phyloP scores from a whole-genome alignment of 345 rosid species.

The Euphorbia tirucalli region DNA sequence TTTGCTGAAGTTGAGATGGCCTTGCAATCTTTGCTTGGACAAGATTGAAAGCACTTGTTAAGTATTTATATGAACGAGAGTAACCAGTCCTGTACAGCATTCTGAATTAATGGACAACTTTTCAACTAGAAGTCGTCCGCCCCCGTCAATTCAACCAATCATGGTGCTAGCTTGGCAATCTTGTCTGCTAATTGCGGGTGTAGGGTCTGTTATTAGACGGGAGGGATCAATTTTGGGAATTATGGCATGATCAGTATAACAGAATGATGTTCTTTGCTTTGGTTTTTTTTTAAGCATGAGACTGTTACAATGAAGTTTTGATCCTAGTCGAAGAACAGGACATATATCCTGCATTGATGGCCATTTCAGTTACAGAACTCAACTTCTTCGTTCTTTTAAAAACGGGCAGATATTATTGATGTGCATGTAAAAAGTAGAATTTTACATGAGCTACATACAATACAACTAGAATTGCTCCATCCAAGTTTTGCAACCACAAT shows the following conservation, averaged over 20 bases:
- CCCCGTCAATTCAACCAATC: too few species aligned
- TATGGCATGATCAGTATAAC: not conserved
- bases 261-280: not conserved
- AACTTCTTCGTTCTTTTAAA: not conserved
- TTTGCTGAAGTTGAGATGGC: constrained; percentile 66
- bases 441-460: constrained; percentile 21
- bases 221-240: too few species aligned
- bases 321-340: too few species aligned
- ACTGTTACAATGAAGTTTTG: not conserved
- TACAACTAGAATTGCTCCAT: not conserved
- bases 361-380: not conserved
- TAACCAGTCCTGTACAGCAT: not conserved
- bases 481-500: not conserved
- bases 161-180: not conserved
- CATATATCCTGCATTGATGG: not conserved
- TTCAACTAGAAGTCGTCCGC: too few species aligned
- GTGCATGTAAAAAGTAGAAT: constrained; percentile 24
- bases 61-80: not conserved
- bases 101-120: not conserved
- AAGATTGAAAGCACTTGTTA: constrained; percentile 11
- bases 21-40: constrained; percentile 47
- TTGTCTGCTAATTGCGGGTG: constrained; percentile 6
- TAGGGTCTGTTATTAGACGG: not conserved
- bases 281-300: too few species aligned
- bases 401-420: not conserved